Evolutionary conservation across 495 filamentous ascomycete genomes (phyloP), one percentile per base, ranked within the genome.

Genomic region (Collariella sp.): DNA sequence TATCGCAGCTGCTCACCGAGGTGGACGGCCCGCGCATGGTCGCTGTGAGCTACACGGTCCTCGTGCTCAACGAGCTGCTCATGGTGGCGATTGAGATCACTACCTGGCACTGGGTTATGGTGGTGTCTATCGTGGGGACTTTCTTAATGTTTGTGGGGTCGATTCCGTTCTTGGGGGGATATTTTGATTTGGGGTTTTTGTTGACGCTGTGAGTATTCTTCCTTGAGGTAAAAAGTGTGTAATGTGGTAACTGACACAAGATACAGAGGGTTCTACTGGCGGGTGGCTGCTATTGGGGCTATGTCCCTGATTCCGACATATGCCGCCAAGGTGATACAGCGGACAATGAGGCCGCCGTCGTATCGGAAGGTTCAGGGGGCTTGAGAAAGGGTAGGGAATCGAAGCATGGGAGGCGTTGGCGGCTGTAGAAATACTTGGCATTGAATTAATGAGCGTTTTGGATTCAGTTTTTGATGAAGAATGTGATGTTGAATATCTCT

Each of bases 41-140:
- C 48, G 83, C 88, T 55, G 86, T 99, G 31, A 89, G 84, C 47
- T 99, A 91, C 67, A 94, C 91, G 0, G 89, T 87, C 5, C 82
- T 99, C 5, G 83, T 99, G 11, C 71, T 99, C 47, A 97, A 96
- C 65, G 94, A 99, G 66, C 76, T 99, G 48, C 78, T 91, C 44
- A 99, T 99, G 94, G 93, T 96, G 11, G 90, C 91, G 5, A 84
- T 91, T 39, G 88, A 96, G 60, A 85, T 99, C 61, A 95, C 89
- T 10, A 99, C 94, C 7, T 97, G 94, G 94, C 94, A 99, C 65
- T 83, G 84, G 41, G 79, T 95, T 54, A 99, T 97, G 93, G 83
- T 94, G 35, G 70, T 90, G 55, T 82, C 78, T 40, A 79, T 96
- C 47, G 54, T 95, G 3, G 90, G 89, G 2, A 99, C 94, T 0